Percentiles rank a stretch among this genome's conserved stretches.
Evolutionary conservation across 2,329 filamentous ascomycete genomes (phyloP).

Genomic region (Cryoendolithus antarcticus): DNA sequence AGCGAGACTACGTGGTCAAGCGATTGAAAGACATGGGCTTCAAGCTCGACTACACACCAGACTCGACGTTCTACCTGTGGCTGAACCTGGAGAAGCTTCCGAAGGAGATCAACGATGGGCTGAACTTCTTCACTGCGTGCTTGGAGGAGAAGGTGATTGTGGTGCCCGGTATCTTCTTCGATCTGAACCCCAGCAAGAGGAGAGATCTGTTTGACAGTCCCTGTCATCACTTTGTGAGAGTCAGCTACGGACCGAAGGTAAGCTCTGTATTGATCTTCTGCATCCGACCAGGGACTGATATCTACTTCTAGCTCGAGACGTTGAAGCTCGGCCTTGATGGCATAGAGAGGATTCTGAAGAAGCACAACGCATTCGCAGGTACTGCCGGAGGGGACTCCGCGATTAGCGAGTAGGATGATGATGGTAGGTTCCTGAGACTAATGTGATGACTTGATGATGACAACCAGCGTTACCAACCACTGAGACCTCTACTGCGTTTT

Average conservation of each 20-base stretch:
- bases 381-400: neutral
- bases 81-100: conserved; percentile 55
- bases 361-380: conserved; percentile 31
- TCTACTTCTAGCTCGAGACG: conserved; percentile 46
- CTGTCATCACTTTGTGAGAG: conserved; percentile 78
- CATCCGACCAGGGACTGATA: neutral
- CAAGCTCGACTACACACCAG: conserved; percentile 62
- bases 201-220: conserved; percentile 88
- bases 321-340: conserved; percentile 70
- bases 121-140: conserved; percentile 95
- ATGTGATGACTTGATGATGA: no score
- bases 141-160: conserved; percentile 91
- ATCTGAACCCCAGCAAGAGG: conserved; percentile 79
- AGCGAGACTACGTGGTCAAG: conserved; percentile 80
- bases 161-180: conserved; percentile 95
- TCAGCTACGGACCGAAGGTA: conserved; percentile 65
- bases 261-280: neutral
- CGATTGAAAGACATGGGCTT: conserved; percentile 80
- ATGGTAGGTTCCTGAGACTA: no score
- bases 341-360: conserved; percentile 69
- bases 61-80: conserved; percentile 93
- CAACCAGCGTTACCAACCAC: no score
- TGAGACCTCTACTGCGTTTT: no score
- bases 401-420: no score
- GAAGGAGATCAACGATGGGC: conserved; percentile 72